Evolutionary conservation across 164 flowering plant genomes (phyloP).

Genomic region (Vitis amurensis): DNA sequence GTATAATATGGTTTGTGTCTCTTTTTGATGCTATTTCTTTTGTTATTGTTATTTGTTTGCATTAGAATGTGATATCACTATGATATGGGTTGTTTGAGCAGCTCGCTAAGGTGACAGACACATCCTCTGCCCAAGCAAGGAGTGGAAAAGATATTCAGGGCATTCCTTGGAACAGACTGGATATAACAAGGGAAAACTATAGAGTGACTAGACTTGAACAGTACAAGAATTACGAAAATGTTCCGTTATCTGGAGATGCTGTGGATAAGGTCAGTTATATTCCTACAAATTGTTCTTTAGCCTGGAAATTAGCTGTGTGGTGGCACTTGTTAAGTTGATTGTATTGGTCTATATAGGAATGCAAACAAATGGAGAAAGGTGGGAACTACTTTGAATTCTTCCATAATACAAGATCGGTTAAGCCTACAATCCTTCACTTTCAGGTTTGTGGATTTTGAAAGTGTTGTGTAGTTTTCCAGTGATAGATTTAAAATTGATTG

Average conservation of each 20-base stretch:
- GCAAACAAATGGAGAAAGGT: constrained; percentile 49
- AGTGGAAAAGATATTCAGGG: constrained; percentile 76
- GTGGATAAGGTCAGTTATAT: constrained; percentile 43
- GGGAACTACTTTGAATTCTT: constrained; percentile 53
- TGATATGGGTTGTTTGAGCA: constrained; percentile 11
- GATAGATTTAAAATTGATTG: no score
- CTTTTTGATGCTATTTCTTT: not conserved
- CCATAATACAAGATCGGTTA: constrained; percentile 61
- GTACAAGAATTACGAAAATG: constrained; percentile 65
- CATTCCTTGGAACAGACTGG: constrained; percentile 69
- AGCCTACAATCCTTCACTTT: constrained; percentile 74
- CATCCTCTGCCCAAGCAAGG: constrained; percentile 63
- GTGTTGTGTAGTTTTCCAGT: no score
- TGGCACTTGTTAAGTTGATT: not conserved
- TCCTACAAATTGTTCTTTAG: not conserved
- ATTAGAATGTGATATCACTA: not conserved
- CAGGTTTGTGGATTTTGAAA: constrained; percentile 41
- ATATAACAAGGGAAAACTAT: constrained; percentile 54
- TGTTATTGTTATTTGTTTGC: not conserved
- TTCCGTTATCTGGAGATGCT: constrained; percentile 53
- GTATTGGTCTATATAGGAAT: constrained; percentile 33
- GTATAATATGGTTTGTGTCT: constrained; percentile 40
- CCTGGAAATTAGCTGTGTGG: not conserved
- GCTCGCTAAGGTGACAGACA: constrained; percentile 65
- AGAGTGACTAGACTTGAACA: constrained; percentile 62